A percentile compares a stretch with the other conserved stretches of the same genome.
These are phyloP conservation scores for Cyclospora cayetanensis DNA, from an alignment of 169 alveolate species.

Conservation along the genomic window DNA sequence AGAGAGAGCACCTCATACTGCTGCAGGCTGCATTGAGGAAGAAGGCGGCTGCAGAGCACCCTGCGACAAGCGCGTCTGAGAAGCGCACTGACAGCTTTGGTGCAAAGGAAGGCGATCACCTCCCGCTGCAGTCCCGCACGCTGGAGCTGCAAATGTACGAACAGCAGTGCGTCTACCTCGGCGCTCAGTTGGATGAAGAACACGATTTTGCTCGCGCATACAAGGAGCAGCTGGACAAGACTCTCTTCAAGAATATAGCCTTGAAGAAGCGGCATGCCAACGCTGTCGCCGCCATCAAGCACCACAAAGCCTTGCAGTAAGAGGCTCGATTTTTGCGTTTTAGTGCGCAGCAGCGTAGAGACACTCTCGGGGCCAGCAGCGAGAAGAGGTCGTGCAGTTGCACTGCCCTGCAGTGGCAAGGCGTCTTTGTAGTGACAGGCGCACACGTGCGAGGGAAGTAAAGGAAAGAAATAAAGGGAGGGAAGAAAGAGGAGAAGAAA, in stretches of 20 bases:
- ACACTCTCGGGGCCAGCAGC: no score
- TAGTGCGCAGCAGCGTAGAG: no score
- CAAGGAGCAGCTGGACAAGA: neutral
- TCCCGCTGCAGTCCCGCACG: slow-evolving; percentile 24
- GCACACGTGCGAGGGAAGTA: no score
- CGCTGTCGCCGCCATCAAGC: slow-evolving; percentile 5
- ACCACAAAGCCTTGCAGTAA: slow-evolving; percentile 12
- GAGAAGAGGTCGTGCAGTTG: no score
- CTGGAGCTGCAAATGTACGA: slow-evolving; percentile 31
- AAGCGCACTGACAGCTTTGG: neutral
- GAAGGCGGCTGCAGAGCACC: neutral
- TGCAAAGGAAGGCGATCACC: slow-evolving; percentile 26
- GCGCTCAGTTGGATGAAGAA: slow-evolving; percentile 49
- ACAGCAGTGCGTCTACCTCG: slow-evolving; percentile 38
- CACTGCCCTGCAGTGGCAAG: no score
- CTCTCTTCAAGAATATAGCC: slow-evolving; percentile 13
- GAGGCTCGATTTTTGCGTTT: no score
- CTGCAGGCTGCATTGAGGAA: slow-evolving; percentile 54
- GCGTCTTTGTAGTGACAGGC: no score
- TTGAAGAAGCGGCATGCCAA: neutral
- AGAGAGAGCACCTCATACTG: slow-evolving; percentile 40
- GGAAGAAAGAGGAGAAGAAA: no score
- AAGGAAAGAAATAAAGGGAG: no score
- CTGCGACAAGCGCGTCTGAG: neutral
- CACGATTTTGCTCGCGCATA: slow-evolving; percentile 39